Base-by-base conservation (phyloP, 257 asterid genomes). In the Solanum appendiculatum region DNA sequence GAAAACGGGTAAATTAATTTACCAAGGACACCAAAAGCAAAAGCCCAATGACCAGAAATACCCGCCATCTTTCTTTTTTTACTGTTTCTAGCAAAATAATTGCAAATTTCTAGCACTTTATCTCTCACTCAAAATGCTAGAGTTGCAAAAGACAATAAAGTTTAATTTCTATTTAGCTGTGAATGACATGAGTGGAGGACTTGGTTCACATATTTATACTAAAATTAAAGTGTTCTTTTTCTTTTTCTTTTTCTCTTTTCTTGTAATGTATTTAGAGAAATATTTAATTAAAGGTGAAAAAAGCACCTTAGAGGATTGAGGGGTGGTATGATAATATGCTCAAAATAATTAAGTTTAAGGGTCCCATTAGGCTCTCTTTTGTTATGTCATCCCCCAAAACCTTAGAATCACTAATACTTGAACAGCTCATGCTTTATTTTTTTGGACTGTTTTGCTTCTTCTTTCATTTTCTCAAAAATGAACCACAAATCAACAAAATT, bases 21-120 rank as follows among this genome's bases (percentile, higher is more conserved):
- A 93, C 95, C 94, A 85, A 92, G 90, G 44, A 93, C 88, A 89
- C 95, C 95, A 88, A 93, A 92, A 21, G 89, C 86, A 83, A 92
- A 91, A 75, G 91, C 93, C 91, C 88, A 88, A 1, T 88, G 88
- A 86, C 36, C 84, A 78, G 84, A 78, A 44, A 78, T 78, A 15
- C 40, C 84, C 13, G 84, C 39, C 84, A 78, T 77, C 12, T 75
- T 29, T 39, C 1, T 34, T 72, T 73, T n/a, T 20, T 12, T 10
- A 1, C n/a, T 15, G 37, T 77, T 78, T 78, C 25, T 78, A 44
- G 16, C 63, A 36, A 78, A 78, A 77, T 5, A 15, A 77, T 77
- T 77, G 37, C 63, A 42, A 42, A 77, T 77, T 15, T 42, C n/a
- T 77, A 42, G 60, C 84, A 42, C 84, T 39, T 4, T 77, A 16